Evolutionary conservation across 2,329 filamentous ascomycete species (phyloP), one percentile per base, ranked within the genome.

Genomic region (Dryadomyces quercivorus): DNA sequence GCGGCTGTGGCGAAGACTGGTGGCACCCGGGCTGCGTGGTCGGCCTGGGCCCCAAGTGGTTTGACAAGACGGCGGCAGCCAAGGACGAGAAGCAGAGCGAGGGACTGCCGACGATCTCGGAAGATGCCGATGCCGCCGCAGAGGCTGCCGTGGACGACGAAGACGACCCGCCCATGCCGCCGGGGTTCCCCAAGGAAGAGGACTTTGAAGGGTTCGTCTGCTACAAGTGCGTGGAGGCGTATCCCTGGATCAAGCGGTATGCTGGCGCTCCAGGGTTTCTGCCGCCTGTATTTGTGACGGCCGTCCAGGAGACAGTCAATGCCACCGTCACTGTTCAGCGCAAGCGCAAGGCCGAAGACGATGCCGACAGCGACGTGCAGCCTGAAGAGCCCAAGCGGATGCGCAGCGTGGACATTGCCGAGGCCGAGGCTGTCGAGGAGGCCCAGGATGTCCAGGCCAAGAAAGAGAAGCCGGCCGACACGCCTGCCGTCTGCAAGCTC

Each of bases 1-100:
- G 91, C 16, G 92, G 91, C 5, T 97, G 92, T 69, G 92, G 92
- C 13, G 92, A 97, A 70, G 92, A 97, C 65, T 97, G 92, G 92
- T 97, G 89, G 77, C 92, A 97, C 70, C 89, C 92, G 0, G 90
- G 93, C 58, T 97, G 92, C 65, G 72, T 97, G 8, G 81, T 95
- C 50, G 91, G 91, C 6, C 71, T 94, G 61, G 82, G 85, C 0
- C 80, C 88, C 12, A 78, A 82, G 56, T 91, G 86, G 82, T 82
- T 75, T 59, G 82, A 85, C 64, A 75, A 71, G 63, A 26, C 26
- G 13, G 52, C 18, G 5, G 9, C 26, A n/a, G n/a, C n/a, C 6
- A n/a, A 56, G 13, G 18, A 16, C 6, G 43, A 26, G 44, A 49
- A 34, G 43, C n/a, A 9, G 7, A 45, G 26, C 16, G 51, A 52